Percentiles rank a stretch among this genome's conserved stretches.
Evolutionary conservation across 2,329 filamentous ascomycete species (phyloP).

Genomic region (Claviceps maximensis): DNA sequence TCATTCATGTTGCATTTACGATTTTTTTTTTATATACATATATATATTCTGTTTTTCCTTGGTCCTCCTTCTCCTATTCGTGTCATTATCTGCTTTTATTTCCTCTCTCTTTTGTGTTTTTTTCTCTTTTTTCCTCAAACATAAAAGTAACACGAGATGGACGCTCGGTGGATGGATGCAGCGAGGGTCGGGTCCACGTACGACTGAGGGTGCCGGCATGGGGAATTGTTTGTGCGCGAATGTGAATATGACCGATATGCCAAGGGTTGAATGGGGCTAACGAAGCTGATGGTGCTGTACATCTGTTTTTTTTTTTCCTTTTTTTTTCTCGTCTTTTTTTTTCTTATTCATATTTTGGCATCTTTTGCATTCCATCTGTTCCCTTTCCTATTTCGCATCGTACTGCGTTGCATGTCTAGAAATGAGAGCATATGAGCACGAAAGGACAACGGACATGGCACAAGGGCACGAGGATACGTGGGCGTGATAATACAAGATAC

Average conservation of each 20-base stretch:
- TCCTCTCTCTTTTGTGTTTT: neutral
- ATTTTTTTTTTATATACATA: neutral
- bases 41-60: neutral
- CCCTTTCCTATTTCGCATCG: neutral
- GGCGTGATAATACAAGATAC: no score
- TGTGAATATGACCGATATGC: neutral
- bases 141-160: no score
- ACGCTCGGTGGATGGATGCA: no score
- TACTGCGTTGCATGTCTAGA: no score
- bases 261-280: no score
- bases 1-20: no score
- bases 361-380: neutral
- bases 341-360: neutral
- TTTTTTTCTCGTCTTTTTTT: neutral
- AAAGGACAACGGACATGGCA: no score
- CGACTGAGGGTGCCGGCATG: no score
- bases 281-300: neutral
- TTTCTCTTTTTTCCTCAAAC: neutral
- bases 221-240: neutral
- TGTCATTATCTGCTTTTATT: neutral
- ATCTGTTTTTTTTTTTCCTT: neutral
- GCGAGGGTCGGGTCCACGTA: no score
- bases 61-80: constrained; percentile 13
- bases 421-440: no score
- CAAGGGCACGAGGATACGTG: no score